Base-by-base conservation (phyloP, 1,139 yeast species). In the Lodderomyces elongisporus region DNA sequence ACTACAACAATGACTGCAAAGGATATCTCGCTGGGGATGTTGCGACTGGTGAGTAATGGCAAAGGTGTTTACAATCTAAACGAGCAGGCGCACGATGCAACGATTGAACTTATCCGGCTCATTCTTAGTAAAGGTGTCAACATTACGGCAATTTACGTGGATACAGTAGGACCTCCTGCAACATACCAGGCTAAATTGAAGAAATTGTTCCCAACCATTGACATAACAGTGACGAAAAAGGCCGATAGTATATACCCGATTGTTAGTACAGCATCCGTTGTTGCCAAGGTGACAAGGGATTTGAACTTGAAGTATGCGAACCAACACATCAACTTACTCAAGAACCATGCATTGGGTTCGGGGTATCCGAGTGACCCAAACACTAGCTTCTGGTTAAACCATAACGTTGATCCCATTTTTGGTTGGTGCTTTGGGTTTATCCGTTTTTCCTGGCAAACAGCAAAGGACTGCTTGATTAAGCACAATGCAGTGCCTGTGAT, bases 241-340 rank as follows among this genome's bases (percentile, higher is more conserved):
- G 98, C 98, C 0, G 98, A 93, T 62, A 79, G 96, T 17, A 53
- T 87, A n/a, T 91, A 72, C 52, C 96, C 97, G 0, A 81, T 88
- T 32, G 99, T 93, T 4, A 83, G 95, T 56, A 85, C 94, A 1
- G 99, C 98, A 0, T 84, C 95, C n/a, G 85, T 91, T 36, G 89
- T 91, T 33, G 99, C 99, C 5, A 91, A 91, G 54, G 98, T 91
- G 3, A 87, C 98, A 0, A 73, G 99, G 50, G 98, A 91, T 56
- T 64, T 76, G 34, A 76, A 80, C 32, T 61, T 91, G 38, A 60
- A 70, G 27, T 57, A 53, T 47, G 64, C 42, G 45, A 53, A 49
- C 34, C 34, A 46, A 15, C 40, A 46, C 13, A 35, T 56, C n/a
- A 39, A 42, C 9, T 31, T 49, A 10, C 42, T 60, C 22, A 46